phyloP scores from a whole-genome alignment of 176 grass and related monocot species.

The Cocos nucifera region DNA sequence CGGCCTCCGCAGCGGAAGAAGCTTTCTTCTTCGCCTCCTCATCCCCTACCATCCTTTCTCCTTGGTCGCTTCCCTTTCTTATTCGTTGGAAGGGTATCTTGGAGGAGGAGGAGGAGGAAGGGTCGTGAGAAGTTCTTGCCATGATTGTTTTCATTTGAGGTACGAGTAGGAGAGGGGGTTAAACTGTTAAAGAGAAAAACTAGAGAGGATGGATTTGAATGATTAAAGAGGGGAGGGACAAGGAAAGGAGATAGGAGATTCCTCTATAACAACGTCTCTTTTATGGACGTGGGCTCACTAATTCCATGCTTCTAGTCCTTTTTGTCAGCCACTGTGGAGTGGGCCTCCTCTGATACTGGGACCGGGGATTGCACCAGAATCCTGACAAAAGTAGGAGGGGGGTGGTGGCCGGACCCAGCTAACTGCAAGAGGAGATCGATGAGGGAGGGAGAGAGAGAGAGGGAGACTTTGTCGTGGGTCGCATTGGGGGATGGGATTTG shows the following conservation, averaged over 20 bases:
- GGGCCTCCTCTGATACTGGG: no score
- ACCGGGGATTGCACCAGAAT: no score
- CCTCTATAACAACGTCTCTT: no score
- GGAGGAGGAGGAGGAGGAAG: slow-evolving; percentile 10
- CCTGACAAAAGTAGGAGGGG: slow-evolving; percentile 16
- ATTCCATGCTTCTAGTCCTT: no score
- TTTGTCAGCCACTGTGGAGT: no score
- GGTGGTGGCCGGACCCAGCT: neutral
- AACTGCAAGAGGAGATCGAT: slow-evolving; percentile 8
- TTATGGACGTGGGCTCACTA: no score
- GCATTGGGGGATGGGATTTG: no score
- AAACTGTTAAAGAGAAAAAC: no score
- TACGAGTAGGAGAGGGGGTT: neutral
- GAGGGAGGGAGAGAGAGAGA: neutral
- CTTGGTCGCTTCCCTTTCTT: slow-evolving; percentile 20
- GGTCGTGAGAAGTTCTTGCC: slow-evolving; percentile 19
- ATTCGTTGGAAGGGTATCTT: neutral
- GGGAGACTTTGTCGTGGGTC: neutral
- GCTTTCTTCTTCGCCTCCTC: slow-evolving; percentile 4
- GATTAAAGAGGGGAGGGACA: slow-evolving; percentile 1
- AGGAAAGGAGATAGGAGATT: neutral
- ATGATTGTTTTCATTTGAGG: slow-evolving; percentile 24
- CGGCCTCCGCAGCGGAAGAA: slow-evolving; percentile 20
- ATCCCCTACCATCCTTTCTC: no score
- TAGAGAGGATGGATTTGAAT: neutral